Percentiles rank a stretch among this genome's conserved stretches.
Evolutionary conservation across 495 filamentous ascomycete species (phyloP).

Genomic region (Aspergillus sclerotioniger): DNA sequence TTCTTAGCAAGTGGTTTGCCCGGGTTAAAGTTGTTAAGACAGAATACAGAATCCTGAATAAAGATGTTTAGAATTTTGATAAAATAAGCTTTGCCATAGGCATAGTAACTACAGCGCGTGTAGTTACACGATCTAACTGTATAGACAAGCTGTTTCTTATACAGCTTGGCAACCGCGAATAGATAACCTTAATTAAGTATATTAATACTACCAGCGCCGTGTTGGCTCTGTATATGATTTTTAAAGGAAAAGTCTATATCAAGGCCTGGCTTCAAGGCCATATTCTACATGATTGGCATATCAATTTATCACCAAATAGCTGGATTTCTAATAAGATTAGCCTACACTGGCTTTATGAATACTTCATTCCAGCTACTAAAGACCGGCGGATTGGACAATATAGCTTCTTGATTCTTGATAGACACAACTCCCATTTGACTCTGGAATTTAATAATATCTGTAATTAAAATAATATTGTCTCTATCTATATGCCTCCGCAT

Average conservation of each 20-base stretch:
- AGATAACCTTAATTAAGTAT: too few relatives aligned
- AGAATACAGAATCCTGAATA: neutral
- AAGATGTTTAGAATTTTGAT: neutral
- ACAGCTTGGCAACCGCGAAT: too few relatives aligned
- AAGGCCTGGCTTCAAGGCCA: neutral
- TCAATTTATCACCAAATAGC: neutral
- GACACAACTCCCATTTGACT: too few relatives aligned
- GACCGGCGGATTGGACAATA: neutral
- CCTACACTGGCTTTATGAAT: conserved; percentile 1
- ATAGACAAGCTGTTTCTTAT: too few relatives aligned
- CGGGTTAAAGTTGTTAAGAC: too few relatives aligned
- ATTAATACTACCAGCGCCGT: too few relatives aligned
- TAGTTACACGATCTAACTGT: too few relatives aligned
- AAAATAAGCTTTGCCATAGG: neutral
- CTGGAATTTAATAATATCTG: too few relatives aligned
- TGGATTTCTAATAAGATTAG: neutral
- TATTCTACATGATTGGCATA: neutral
- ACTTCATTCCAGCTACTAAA: neutral
- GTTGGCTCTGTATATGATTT: too few relatives aligned
- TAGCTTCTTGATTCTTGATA: neutral
- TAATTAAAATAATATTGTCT: too few relatives aligned
- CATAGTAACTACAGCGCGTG: neutral
- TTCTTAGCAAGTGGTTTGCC: too few relatives aligned
- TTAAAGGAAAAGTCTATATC: neutral
- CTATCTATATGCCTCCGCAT: too few relatives aligned